Evolutionary conservation across 176 grass and related monocot species (phyloP).

Genomic region (Musa beccarii): DNA sequence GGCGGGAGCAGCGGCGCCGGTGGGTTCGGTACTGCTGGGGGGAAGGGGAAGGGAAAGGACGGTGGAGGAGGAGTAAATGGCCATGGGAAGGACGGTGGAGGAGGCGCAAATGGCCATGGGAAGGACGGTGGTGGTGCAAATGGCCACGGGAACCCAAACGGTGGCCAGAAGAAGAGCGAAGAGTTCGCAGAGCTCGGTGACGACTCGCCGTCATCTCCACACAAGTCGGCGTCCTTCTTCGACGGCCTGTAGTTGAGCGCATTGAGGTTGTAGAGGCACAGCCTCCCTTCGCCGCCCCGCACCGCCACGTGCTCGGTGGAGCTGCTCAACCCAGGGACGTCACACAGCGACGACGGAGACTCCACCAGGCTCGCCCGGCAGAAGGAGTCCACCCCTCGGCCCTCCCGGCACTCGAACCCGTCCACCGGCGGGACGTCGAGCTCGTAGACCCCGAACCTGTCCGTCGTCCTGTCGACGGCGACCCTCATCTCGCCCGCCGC

Average conservation of each 20-base stretch:
- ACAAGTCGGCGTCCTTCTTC: conserved; percentile 26
- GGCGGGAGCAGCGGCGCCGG: conserved; percentile 6
- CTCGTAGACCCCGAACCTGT: conserved; percentile 56
- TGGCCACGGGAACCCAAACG: conserved; percentile 51
- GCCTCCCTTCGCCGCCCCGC: conserved; percentile 4
- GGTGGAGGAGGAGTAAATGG: conserved; percentile 22
- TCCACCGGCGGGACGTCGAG: conserved; percentile 68
- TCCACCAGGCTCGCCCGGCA: conserved; percentile 53
- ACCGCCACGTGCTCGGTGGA: conserved; percentile 51
- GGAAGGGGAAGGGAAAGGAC: not conserved
- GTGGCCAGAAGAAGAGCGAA: conserved; percentile 68
- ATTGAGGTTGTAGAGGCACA: conserved; percentile 74
- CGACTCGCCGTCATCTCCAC: not conserved
- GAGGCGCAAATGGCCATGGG: conserved; percentile 18
- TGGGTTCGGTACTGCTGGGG: conserved; percentile 18
- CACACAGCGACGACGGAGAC: conserved; percentile 53
- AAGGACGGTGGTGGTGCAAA: conserved; percentile 50
- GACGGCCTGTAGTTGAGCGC: conserved; percentile 73
- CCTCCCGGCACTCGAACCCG: conserved; percentile 46
- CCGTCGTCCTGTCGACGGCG: conserved; percentile 55
- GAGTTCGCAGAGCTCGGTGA: conserved; percentile 21
- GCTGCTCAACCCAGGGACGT: conserved; percentile 45
- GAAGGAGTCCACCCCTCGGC: conserved; percentile 38
- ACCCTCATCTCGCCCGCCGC: conserved; percentile 53
- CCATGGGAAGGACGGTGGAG: conserved; percentile 30